Conservation (phyloP, 2,329 filamentous ascomycete genomes). For the Ceratocystis lukuohia region DNA sequence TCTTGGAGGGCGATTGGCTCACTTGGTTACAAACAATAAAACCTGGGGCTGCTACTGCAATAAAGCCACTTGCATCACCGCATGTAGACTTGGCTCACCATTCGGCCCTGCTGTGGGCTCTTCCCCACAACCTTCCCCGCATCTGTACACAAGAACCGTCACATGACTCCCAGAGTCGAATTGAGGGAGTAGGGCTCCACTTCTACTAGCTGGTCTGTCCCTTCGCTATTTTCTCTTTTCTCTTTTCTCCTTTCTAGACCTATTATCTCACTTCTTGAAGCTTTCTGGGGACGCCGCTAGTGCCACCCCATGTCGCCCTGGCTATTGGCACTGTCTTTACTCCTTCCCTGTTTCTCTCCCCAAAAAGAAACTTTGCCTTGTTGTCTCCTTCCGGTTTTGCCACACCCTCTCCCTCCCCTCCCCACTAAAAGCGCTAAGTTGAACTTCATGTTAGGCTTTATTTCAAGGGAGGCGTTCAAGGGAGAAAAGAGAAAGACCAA, state of each 20-base stretch:
- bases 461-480: neutral
- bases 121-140: neutral
- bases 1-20: neutral
- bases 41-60: neutral
- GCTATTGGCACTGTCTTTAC: neutral
- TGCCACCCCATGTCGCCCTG: neutral
- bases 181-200: neutral
- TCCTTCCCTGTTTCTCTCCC: neutral
- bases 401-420: neutral
- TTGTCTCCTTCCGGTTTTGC: neutral
- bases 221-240: neutral
- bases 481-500: neutral
- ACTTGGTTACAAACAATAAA: no score
- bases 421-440: neutral
- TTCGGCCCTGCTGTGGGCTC: constrained; percentile 3
- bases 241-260: neutral
- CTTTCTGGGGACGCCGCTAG: neutral
- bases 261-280: no score
- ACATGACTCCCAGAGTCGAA: neutral
- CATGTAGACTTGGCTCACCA: neutral
- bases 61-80: neutral
- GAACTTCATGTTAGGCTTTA: neutral
- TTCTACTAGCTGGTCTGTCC: neutral
- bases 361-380: neutral
- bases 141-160: constrained; percentile 2